Percentiles rank a stretch among this genome's conserved stretches.
phyloP scores from a whole-genome alignment of 73 alveolate species.

The Paramecium biaurelia region DNA sequence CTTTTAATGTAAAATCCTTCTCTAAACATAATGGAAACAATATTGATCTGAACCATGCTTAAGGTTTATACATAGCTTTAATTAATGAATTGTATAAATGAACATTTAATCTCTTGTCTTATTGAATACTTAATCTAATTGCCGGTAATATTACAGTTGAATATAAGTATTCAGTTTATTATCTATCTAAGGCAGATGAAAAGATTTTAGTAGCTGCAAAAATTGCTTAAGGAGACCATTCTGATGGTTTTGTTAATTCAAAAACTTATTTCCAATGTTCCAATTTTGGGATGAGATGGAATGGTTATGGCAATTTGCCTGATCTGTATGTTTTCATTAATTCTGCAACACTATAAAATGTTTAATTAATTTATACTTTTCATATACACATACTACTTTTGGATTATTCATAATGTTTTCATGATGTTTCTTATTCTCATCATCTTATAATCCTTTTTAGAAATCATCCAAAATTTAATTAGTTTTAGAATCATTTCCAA shows the following conservation, averaged over 20 bases:
- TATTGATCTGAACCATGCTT: slow-evolving; percentile 95
- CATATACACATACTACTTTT: slow-evolving; percentile 88
- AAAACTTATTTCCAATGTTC: slow-evolving; percentile 95
- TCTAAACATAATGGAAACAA: slow-evolving; percentile 84
- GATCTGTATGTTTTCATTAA: slow-evolving; percentile 80
- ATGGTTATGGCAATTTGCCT: slow-evolving; percentile 93
- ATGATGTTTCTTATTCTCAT: slow-evolving; percentile 27
- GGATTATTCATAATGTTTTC: slow-evolving; percentile 75
- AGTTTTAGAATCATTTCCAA: slow-evolving; percentile 16
- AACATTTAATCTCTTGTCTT: slow-evolving; percentile 88
- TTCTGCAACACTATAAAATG: slow-evolving; percentile 72
- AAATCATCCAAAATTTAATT: slow-evolving; percentile 23
- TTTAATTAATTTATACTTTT: slow-evolving; percentile 34
- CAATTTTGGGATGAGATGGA: slow-evolving; percentile 84
- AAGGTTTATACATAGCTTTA: slow-evolving; percentile 91
- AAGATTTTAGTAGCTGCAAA: slow-evolving; percentile 87
- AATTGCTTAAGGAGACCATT: slow-evolving; percentile 93
- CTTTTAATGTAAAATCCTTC: slow-evolving; percentile 86
- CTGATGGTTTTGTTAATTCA: slow-evolving; percentile 88
- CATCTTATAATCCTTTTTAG: slow-evolving; percentile 30
- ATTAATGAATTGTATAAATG: slow-evolving; percentile 91
- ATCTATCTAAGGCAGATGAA: slow-evolving; percentile 79
- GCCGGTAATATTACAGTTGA: slow-evolving; percentile 86
- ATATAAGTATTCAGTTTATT: slow-evolving; percentile 82
- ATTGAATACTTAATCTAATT: slow-evolving; percentile 78